Evolutionary conservation across 371 early-diverging fungal genomes (phyloP), one percentile per base, ranked within the genome.

Genomic region (Dinochytrium kinnereticum): DNA sequence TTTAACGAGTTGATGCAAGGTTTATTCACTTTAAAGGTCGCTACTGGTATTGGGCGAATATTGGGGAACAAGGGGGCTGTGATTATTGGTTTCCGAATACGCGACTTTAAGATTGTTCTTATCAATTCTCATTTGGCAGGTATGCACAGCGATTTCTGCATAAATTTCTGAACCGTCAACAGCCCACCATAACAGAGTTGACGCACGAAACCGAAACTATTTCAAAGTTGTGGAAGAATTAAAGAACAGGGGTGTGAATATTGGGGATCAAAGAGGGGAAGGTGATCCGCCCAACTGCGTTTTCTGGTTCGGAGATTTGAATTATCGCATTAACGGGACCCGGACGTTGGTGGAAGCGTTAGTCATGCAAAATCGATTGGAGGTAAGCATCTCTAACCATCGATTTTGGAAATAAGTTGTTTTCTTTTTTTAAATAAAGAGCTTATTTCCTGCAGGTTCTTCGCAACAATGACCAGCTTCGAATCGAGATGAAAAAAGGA

Each of bases 241-340:
- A 78, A 19, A 72, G 69, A 37, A 66, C 80, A 10, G 44, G 28
- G 68, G 31, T 59, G 73, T 19, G 51, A 69, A 21, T 67, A 73
- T 64, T 44, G 64, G 34, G 37, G 34, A 57, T 26, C 36, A 61
- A 36, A 38, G 61, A 50, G 64, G 53, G 57, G 17, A 33, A 51
- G 7, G 51, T 55, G 7, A 85, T 88, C 2, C 84, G 59, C 91
- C 89, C 79, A 91, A 93, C 76, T 89, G 87, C 69, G 84, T 87
- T 1, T 92, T 94, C 73, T 86, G 91, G 80, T 88, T 91, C 70
- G 94, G 94, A 33, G 94, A 94, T 75, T 82, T 93, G 64, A 93
- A 94, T 75, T 93, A 93, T 78, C 89, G 94, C 5, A 85, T 92
- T 15, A 84, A 90, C 67, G 84, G 88, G 49, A 79, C 86, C 0